A percentile compares a stretch with the other conserved stretches of the same genome.
Evolutionary conservation across 805 yeast genomes (phyloP).

Genomic region (Suhomyces emberorum): DNA sequence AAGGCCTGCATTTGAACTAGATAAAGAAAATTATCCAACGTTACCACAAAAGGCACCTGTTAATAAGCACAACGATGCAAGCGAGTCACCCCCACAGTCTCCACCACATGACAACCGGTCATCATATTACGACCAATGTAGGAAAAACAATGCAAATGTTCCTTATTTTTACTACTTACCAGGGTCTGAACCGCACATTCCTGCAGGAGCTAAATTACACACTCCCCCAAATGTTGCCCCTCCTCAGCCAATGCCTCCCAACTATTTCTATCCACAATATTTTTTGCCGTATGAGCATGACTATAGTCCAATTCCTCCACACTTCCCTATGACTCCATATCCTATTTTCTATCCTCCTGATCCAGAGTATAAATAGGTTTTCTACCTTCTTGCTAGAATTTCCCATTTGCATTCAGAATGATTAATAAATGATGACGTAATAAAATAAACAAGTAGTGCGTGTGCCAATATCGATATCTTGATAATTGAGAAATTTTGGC

Average conservation of each 20-base stretch:
- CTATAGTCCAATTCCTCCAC: conserved; percentile 12
- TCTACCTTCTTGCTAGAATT: too few relatives aligned
- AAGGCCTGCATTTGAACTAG: background rate
- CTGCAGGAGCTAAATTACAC: conserved; percentile 11
- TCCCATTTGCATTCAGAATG: too few relatives aligned
- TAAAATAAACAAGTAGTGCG: too few relatives aligned
- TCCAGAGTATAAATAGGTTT: conserved; percentile 1
- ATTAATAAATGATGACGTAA: too few relatives aligned
- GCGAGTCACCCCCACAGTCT: too few relatives aligned
- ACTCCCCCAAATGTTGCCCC: conserved; percentile 16
- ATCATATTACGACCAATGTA: background rate
- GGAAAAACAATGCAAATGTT: conserved; percentile 3
- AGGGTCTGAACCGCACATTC: conserved; percentile 13
- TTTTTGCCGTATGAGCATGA: conserved; percentile 21
- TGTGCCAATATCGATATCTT: too few relatives aligned
- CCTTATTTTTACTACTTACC: conserved; percentile 20
- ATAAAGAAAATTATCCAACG: background rate
- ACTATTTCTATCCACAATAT: conserved; percentile 28
- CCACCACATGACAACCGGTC: background rate
- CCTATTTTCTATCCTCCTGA: conserved; percentile 12
- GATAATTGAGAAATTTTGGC: too few relatives aligned
- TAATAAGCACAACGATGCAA: background rate
- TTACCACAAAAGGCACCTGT: background rate
- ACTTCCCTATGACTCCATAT: conserved; percentile 9
- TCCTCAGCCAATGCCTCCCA: conserved; percentile 20